A percentile compares a stretch with the other conserved stretches of the same genome.
Evolutionary conservation across 129 eudicot genomes (phyloP).

Genomic region (Flaveria robusta): DNA sequence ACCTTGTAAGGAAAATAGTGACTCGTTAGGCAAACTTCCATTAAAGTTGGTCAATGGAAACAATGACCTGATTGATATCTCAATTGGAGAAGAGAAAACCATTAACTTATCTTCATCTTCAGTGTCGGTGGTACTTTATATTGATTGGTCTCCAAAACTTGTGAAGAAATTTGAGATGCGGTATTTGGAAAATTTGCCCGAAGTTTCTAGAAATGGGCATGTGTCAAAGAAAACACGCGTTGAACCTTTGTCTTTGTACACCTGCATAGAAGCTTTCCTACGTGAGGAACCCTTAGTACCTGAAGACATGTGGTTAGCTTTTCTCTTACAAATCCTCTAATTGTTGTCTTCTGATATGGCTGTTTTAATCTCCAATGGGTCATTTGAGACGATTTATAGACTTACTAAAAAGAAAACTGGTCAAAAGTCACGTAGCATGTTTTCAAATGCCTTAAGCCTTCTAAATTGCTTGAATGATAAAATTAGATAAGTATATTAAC

Average conservation of each 20-base stretch:
- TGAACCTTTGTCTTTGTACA: conserved; percentile 84
- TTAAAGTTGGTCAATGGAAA: conserved; percentile 81
- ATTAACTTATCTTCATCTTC: conserved; percentile 65
- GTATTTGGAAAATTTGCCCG: conserved; percentile 76
- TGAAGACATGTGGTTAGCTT: conserved; percentile 96
- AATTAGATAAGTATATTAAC: background rate
- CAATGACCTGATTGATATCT: conserved; percentile 65
- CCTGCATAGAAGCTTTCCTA: conserved; percentile 83
- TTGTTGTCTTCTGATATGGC: background rate
- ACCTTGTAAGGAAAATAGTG: conserved; percentile 35
- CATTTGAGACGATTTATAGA: background rate
- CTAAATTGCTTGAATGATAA: background rate
- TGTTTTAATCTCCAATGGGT: background rate
- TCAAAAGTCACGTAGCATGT: background rate
- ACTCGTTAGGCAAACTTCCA: conserved; percentile 56
- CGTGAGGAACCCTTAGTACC: conserved; percentile 95
- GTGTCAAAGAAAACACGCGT: conserved; percentile 66
- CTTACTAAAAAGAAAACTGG: background rate
- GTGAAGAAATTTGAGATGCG: conserved; percentile 58
- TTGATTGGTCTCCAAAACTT: conserved; percentile 83
- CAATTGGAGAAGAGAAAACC: conserved; percentile 70
- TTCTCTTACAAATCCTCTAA: background rate
- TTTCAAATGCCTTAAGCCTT: conserved; percentile 4
- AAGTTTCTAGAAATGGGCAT: conserved; percentile 62
- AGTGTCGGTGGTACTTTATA: conserved; percentile 61